These are phyloP conservation scores for Catharanthus roseus DNA, from an alignment of 257 asterid species.

Conservation along the genomic window DNA sequence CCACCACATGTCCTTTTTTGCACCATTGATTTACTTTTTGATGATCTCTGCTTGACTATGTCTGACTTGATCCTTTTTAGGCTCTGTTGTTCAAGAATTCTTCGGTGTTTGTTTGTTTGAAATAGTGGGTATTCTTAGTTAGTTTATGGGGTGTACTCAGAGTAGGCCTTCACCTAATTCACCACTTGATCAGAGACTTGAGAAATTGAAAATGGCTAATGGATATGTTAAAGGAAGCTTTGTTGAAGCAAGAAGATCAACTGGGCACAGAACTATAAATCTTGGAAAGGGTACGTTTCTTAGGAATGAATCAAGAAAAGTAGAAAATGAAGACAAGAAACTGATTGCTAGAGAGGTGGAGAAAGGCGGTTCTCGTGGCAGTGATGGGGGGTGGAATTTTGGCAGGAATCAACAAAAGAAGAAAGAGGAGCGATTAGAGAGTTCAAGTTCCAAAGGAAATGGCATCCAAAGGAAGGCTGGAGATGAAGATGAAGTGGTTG, in stretches of 20 bases:
- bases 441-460: not conserved
- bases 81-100: slow-evolving; percentile 5
- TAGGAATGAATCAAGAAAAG: slow-evolving; percentile 28
- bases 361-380: slow-evolving; percentile 22
- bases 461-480: slow-evolving; percentile 11
- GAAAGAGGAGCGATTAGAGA: too few relatives aligned
- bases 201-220: slow-evolving; percentile 45
- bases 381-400: slow-evolving; percentile 16
- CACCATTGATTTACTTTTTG: slow-evolving; percentile 18
- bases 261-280: slow-evolving; percentile 28
- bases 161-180: slow-evolving; percentile 36
- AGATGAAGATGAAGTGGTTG: slow-evolving; percentile 49
- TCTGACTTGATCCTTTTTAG: slow-evolving; percentile 3
- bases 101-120: not conserved
- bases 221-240: slow-evolving; percentile 36
- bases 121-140: not conserved
- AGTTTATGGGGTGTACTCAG: slow-evolving; percentile 56
- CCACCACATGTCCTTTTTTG: slow-evolving; percentile 34
- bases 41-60: slow-evolving; percentile 21
- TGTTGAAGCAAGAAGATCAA: slow-evolving; percentile 38
- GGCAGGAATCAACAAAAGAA: too few relatives aligned
- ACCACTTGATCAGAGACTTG: slow-evolving; percentile 33
- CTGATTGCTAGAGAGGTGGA: slow-evolving; percentile 14
- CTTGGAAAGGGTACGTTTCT: slow-evolving; percentile 14
- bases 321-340: slow-evolving; percentile 22